These are phyloP conservation scores for Digitaria exilis DNA, from an alignment of 202 grass and related monocot species.

Conservation along the genomic window DNA sequence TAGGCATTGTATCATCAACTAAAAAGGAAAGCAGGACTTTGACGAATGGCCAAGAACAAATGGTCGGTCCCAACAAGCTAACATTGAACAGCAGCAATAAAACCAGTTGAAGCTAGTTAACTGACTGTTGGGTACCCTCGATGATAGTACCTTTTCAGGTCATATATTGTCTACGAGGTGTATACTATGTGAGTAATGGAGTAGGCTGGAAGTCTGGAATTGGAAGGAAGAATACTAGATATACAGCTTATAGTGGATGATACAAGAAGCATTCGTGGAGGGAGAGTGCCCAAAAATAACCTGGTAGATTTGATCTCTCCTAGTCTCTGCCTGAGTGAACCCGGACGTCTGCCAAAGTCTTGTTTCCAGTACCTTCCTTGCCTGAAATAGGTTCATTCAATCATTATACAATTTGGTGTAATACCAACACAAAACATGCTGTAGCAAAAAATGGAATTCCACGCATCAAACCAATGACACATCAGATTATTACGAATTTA, in stretches of 20 bases:
- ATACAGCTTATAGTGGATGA: background rate
- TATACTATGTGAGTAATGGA: background rate
- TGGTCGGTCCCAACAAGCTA: background rate
- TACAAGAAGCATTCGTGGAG: background rate
- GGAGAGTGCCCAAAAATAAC: background rate
- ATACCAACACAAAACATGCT: background rate
- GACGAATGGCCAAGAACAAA: background rate
- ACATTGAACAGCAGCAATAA: background rate
- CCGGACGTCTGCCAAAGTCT: background rate
- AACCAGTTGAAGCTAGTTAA: background rate
- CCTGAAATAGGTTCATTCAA: slow-evolving; percentile 8
- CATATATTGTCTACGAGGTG: background rate
- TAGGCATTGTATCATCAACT: background rate
- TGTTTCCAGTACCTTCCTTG: background rate
- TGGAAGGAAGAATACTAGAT: background rate
- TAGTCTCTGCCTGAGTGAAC: background rate
- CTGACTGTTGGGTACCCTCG: background rate
- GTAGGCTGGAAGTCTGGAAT: background rate
- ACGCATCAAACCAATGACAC: background rate
- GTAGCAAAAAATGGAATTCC: background rate
- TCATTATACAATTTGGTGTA: background rate
- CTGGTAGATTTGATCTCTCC: background rate
- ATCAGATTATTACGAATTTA: background rate
- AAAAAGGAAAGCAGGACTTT: background rate
- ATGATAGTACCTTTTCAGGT: background rate